Base-by-base conservation (phyloP, 1,284 basidiomycete genomes). In the Meripilus lineatus region DNA sequence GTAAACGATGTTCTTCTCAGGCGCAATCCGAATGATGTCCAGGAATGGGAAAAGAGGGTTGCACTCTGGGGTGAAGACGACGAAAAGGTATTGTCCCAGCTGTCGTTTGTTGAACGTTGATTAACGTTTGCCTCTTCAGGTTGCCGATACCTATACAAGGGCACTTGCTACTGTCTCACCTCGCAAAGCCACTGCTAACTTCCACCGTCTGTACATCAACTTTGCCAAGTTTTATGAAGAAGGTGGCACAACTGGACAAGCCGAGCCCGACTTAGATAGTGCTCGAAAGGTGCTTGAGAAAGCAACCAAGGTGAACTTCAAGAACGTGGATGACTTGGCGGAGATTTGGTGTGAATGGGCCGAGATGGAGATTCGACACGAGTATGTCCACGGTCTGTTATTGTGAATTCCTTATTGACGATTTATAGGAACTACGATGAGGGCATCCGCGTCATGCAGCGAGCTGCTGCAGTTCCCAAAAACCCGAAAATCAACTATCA, bases 281-380 rank as follows among this genome's bases (percentile, higher is more conserved):
- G 91, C 95, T 11, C 81, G 94, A 37, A 92, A 93, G 67, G 88
- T 99, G 33, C 72, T 98, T 18, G 93, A 98, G 60, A 93, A 90
- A 62, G 94, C 83, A 1, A 85, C 88, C 1, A 92, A 91, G 54
- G 83, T 97, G 34, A 89, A 90, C 53, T 98, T 93, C 74, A 91
- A 87, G 64, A 72, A 81, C n/a, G 94, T 99, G 4, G 96, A 99
- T 62, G 96, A 99, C 59, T 75, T 99, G 24, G 96, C 96, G 0
- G 96, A 99, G 65, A 79, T 98, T 13, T 99, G 96, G 96, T 96
- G 93, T 62, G 93, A 97, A 64, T 99, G 95, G 95, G 85, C 96
- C 7, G 95, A 99, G 67, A 85, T 99, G 87, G 96, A 99, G 64
- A 74, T 99, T 38, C 79, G 96, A 28, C 88, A 95, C 39, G 93